phyloP scores from a whole-genome alignment of 306 rosid species.

The Lotus japonicus region DNA sequence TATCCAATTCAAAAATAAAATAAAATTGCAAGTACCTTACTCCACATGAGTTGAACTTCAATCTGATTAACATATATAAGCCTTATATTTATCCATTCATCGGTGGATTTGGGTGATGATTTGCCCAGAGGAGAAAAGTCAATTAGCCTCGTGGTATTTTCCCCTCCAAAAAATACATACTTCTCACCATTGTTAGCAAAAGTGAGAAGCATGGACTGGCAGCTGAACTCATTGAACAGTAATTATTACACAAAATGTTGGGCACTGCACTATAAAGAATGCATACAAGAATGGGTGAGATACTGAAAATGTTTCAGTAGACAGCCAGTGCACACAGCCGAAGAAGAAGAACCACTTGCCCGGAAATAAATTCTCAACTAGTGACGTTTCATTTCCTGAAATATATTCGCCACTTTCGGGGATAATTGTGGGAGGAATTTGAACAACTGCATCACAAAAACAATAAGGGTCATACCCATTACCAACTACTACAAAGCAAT shows the following conservation, averaged over 20 bases:
- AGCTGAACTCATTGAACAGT: conserved; percentile 8
- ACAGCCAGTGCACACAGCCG: not conserved
- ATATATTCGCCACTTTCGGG: conserved; percentile 67
- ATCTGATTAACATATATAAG: no score
- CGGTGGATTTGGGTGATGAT: not conserved
- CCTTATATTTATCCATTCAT: not conserved
- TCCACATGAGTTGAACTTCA: no score
- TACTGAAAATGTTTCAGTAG: not conserved
- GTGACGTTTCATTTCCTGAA: conserved; percentile 86
- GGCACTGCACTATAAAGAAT: conserved; percentile 21
- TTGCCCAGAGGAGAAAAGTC: not conserved
- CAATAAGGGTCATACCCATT: not conserved
- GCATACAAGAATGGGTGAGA: conserved; percentile 23
- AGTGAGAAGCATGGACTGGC: conserved; percentile 4
- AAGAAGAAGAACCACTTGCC: conserved; percentile 13
- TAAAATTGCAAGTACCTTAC: no score
- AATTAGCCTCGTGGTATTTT: not conserved
- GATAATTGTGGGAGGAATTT: conserved; percentile 89
- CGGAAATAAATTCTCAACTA: conserved; percentile 27
- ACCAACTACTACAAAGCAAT: not conserved
- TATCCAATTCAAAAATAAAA: no score
- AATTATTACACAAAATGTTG: conserved; percentile 7
- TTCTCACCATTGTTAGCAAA: not conserved
- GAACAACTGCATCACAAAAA: conserved; percentile 54
- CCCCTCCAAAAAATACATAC: not conserved